Conservation (phyloP, 148 eudicot genomes). For the Persicaria maculosa region DNA sequence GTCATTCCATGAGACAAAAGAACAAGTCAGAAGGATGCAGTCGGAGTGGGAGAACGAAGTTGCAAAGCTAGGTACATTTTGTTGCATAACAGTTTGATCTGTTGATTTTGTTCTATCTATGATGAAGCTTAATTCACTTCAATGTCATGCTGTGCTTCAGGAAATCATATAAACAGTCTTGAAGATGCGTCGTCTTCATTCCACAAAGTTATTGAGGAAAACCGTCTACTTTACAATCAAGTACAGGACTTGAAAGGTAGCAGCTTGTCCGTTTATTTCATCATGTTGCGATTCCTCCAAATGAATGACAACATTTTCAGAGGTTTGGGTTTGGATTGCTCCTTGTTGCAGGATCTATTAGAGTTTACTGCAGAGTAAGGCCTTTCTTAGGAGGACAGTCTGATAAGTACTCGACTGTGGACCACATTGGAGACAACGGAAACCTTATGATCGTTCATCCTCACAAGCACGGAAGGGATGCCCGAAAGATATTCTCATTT, state of each 20-base stretch:
- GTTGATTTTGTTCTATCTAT: no score
- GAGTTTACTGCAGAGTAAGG: conserved; percentile 91
- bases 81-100: background rate
- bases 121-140: background rate
- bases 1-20: conserved; percentile 40
- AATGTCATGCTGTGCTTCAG: conserved; percentile 27
- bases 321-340: background rate
- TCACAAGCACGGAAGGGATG: conserved; percentile 77
- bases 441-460: conserved; percentile 83
- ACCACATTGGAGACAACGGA: conserved; percentile 92
- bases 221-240: conserved; percentile 76
- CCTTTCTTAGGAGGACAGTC: conserved; percentile 62
- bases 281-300: background rate
- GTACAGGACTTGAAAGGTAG: conserved; percentile 96
- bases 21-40: conserved; percentile 45
- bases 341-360: conserved; percentile 55
- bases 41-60: conserved; percentile 67
- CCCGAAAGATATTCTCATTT: conserved; percentile 66
- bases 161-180: conserved; percentile 59
- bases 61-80: conserved; percentile 48
- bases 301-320: background rate
- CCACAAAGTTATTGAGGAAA: conserved; percentile 89
- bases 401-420: conserved; percentile 61
- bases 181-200: conserved; percentile 79
- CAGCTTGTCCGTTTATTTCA: background rate